phyloP scores from a whole-genome alignment of 768 basidiomycete species.

The Gautieria morchelliformis region DNA sequence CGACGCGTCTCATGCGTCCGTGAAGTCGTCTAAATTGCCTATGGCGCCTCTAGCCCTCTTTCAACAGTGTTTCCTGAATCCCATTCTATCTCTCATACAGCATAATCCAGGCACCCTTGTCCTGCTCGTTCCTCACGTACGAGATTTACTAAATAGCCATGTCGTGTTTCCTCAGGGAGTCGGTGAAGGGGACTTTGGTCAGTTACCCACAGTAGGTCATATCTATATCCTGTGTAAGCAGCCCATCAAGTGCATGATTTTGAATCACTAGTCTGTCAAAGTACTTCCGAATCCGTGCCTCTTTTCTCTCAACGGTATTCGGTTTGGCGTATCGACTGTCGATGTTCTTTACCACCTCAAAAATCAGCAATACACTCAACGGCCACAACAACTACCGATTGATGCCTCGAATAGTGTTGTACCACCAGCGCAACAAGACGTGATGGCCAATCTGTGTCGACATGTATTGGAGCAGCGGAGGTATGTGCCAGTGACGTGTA shows the following conservation, averaged over 20 bases:
- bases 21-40: constrained; percentile 69
- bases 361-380: constrained; percentile 70
- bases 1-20: constrained; percentile 61
- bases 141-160: constrained; percentile 73
- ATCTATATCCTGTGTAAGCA: not conserved
- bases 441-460: constrained; percentile 70
- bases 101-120: constrained; percentile 58
- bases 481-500: constrained; percentile 28
- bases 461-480: constrained; percentile 82
- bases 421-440: constrained; percentile 37
- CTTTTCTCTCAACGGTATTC: constrained; percentile 78
- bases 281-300: constrained; percentile 80
- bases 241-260: not conserved
- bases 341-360: constrained; percentile 86
- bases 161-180: constrained; percentile 80
- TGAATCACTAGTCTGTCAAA: constrained; percentile 49
- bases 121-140: constrained; percentile 73
- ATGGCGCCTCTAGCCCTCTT: constrained; percentile 60
- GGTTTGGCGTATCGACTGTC: constrained; percentile 72
- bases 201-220: constrained; percentile 42
- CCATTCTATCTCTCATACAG: constrained; percentile 47
- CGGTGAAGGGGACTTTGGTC: constrained; percentile 32
- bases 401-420: constrained; percentile 16
- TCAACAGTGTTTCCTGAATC: constrained; percentile 46
- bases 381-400: constrained; percentile 42